Base-by-base conservation (phyloP, 495 filamentous ascomycete genomes). In the Chaetomium fimeti region DNA sequence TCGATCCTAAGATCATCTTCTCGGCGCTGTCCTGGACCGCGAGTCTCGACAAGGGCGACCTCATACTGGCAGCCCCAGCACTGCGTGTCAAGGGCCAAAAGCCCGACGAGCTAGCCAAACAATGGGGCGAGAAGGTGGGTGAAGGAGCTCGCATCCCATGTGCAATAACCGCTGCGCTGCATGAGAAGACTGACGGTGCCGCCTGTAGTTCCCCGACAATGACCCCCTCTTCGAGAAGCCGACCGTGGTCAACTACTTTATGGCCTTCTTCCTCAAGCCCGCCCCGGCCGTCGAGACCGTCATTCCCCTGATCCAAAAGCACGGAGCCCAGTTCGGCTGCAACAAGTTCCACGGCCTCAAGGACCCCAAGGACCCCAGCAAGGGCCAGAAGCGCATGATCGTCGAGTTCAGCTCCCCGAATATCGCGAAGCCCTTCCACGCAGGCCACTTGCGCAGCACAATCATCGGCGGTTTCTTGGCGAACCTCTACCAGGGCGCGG, bases 1-100 rank as follows among this genome's bases (percentile, higher is more conserved):
- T 93, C 56, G 89, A 93, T 52, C 69, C 85, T 3, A 81, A 81
- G 55, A 85, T 92, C 72, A 91, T 98, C 71, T 95, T 90, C 70
- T 79, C 87, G 22, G 85, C 86, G 32, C 76, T 98, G 40, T 79
- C 85, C 71, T 96, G 91, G 91, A 96, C 93, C 16, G 81, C 84
- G 66, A 86, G 86, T 54, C 78, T 96, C 29, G 93, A 97, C 62
- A 95, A 95, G 82, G 93, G 93, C 65, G 93, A 98, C 73, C 77
- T 98, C 67, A 79, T 88, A 52, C 78, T 97, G 42, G 86, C 93
- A 57, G 88, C 91, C 38, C 88, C 93, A 9, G 83, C 92, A 15
- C 79, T 97, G 57, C 83, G 90, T 56, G 79, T 96, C 64, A 93
- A 94, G 78, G 87, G 89, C 60, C 87, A 86, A 78, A 96, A 93